A percentile compares a stretch with the other conserved stretches of the same genome.
Evolutionary conservation across 805 yeast species (phyloP).

Genomic region (Millerozyma miso): DNA sequence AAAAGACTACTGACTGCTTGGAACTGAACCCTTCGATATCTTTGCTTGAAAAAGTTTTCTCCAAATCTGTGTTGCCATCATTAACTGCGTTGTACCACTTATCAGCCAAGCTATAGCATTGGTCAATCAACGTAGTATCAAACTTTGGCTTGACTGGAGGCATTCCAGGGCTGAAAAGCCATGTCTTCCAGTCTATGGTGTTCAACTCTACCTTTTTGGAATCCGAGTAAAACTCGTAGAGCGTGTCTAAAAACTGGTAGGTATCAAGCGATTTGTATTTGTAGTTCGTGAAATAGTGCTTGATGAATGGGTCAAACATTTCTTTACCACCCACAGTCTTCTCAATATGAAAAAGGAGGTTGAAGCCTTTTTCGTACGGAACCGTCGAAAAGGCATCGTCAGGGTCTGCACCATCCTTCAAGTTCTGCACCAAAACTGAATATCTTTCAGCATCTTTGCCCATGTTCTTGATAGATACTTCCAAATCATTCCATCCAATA

Average conservation of each 20-base stretch:
- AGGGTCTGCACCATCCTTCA: slow-evolving; percentile 70
- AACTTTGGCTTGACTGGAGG: slow-evolving; percentile 80
- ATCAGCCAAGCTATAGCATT: slow-evolving; percentile 61
- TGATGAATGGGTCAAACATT: slow-evolving; percentile 75
- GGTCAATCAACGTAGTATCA: slow-evolving; percentile 73
- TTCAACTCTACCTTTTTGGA: slow-evolving; percentile 49
- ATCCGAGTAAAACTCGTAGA: slow-evolving; percentile 60
- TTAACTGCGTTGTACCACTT: slow-evolving; percentile 52
- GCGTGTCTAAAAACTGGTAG: slow-evolving; percentile 70
- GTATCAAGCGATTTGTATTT: slow-evolving; percentile 73
- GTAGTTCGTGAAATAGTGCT: slow-evolving; percentile 67
- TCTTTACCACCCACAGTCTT: slow-evolving; percentile 58
- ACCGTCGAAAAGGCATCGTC: slow-evolving; percentile 86
- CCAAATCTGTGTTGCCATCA: slow-evolving; percentile 11
- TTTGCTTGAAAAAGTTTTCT: slow-evolving; percentile 31
- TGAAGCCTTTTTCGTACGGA: slow-evolving; percentile 90
- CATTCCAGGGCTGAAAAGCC: slow-evolving; percentile 81
- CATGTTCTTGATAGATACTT: slow-evolving; percentile 62
- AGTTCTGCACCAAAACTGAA: slow-evolving; percentile 64
- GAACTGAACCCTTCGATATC: slow-evolving; percentile 63
- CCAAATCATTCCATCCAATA: slow-evolving; percentile 84
- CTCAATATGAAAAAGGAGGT: slow-evolving; percentile 72
- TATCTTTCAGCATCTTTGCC: slow-evolving; percentile 49
- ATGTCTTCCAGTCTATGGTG: slow-evolving; percentile 75
- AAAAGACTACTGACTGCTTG: slow-evolving; percentile 73